Percentiles rank a stretch among this genome's conserved stretches.
phyloP scores from a whole-genome alignment of 805 yeast species.

The Candida patagonica region DNA sequence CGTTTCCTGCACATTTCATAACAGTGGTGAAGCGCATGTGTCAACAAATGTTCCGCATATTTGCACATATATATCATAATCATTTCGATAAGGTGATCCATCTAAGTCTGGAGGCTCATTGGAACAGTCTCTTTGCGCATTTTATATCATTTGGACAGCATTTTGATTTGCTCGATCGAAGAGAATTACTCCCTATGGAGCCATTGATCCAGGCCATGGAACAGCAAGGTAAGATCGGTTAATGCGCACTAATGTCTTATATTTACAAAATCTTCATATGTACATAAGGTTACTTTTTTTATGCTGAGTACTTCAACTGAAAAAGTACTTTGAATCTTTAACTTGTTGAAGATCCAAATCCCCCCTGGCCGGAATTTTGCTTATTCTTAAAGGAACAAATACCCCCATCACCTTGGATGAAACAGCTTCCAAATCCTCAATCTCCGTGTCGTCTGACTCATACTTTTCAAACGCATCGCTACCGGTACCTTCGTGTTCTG shows the following conservation, averaged over 20 bases:
- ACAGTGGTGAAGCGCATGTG: conserved; percentile 80
- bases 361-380: conserved; percentile 71
- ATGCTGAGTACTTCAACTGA: conserved; percentile 31
- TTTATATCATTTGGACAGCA: conserved; percentile 80
- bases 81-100: conserved; percentile 94
- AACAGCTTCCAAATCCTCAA: conserved; percentile 11
- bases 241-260: not conserved
- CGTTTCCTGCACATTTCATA: conserved; percentile 80
- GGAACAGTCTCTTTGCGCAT: conserved; percentile 96
- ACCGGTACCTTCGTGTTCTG: conserved; percentile 28
- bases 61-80: conserved; percentile 90
- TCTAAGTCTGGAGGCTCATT: conserved; percentile 87
- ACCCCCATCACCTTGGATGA: conserved; percentile 29
- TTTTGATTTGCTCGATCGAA: conserved; percentile 67
- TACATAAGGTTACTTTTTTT: not conserved
- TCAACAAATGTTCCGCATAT: conserved; percentile 87
- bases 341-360: conserved; percentile 71
- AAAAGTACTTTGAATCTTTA: conserved; percentile 71
- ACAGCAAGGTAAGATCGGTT: conserved; percentile 67
- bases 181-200: conserved; percentile 69
- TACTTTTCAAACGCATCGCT: conserved; percentile 17
- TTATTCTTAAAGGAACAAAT: conserved; percentile 60
- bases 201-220: conserved; percentile 74
- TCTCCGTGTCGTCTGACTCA: conserved; percentile 11
- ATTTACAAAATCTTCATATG: conserved; percentile 2